A percentile compares a stretch with the other conserved stretches of the same genome.
Conservation (phyloP, 768 basidiomycete species). For the Jaapia argillacea region DNA sequence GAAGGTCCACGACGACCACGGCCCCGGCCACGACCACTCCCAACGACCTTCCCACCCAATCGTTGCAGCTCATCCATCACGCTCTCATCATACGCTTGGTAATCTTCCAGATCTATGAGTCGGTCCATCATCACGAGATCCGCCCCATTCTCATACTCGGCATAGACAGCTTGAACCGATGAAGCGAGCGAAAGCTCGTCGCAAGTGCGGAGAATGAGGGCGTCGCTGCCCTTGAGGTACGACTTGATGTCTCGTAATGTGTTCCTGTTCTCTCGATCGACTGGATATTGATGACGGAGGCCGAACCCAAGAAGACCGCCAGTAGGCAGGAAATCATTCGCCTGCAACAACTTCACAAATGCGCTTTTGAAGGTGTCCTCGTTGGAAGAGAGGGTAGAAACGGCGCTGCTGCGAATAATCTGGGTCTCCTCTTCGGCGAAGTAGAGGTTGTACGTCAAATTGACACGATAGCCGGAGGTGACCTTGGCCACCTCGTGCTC, state of each 20-base stretch:
- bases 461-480: conserved; percentile 30
- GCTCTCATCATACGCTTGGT: background rate
- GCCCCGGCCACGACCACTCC: too few relatives aligned
- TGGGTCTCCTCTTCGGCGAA: conserved; percentile 4
- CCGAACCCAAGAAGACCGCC: conserved; percentile 32
- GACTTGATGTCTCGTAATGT: background rate
- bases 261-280: conserved; percentile 8
- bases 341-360: conserved; percentile 19
- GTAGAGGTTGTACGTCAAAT: conserved; percentile 33
- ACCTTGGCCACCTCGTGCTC: conserved; percentile 36
- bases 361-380: conserved; percentile 7
- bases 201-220: background rate
- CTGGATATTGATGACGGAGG: conserved; percentile 26
- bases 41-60: background rate
- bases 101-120: background rate
- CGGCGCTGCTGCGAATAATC: background rate
- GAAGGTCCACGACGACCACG: too few relatives aligned
- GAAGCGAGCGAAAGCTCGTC: background rate
- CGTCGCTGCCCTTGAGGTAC: background rate
- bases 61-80: background rate
- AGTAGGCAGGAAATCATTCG: conserved; percentile 23
- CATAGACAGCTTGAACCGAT: background rate
- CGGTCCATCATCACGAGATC: background rate
- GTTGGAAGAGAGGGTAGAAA: background rate
- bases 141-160: background rate